A percentile compares a stretch with the other conserved stretches of the same genome.
Conservation (phyloP, 805 yeast genomes). For the Candida nanaspora region DNA sequence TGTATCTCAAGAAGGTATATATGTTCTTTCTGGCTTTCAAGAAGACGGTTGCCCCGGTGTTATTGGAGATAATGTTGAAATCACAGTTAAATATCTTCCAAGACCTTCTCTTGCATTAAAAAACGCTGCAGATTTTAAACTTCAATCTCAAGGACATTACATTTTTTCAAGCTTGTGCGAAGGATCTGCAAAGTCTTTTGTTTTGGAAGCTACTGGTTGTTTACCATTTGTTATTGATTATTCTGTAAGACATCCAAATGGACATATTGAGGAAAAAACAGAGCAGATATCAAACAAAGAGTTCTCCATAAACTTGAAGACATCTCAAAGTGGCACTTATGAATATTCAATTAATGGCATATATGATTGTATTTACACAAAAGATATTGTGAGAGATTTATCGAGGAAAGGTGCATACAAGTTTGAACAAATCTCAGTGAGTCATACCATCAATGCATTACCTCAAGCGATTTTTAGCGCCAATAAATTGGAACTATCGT, state of each 20-base stretch:
- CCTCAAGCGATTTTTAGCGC: constrained; percentile 42
- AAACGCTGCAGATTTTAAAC: constrained; percentile 1
- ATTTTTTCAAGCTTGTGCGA: constrained; percentile 16
- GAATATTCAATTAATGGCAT: constrained; percentile 53
- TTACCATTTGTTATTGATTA: constrained; percentile 65
- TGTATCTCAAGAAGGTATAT: constrained; percentile 35
- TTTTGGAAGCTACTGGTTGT: constrained; percentile 45
- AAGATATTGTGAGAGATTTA: constrained; percentile 26
- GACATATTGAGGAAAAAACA: constrained; percentile 30
- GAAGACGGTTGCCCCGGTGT: constrained; percentile 41
- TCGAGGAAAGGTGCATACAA: constrained; percentile 14
- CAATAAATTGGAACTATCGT: not conserved
- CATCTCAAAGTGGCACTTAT: constrained; percentile 49
- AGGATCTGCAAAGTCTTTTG: constrained; percentile 14
- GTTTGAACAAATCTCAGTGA: constrained; percentile 29
- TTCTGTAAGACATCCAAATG: constrained; percentile 52
- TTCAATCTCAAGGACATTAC: constrained; percentile 4
- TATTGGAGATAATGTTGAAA: constrained; percentile 14
- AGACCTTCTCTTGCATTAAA: constrained; percentile 19
- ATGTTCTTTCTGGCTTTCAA: constrained; percentile 29
- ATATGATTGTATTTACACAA: constrained; percentile 57
- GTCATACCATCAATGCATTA: constrained; percentile 49
- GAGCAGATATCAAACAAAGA: constrained; percentile 40
- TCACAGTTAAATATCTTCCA: constrained; percentile 21
- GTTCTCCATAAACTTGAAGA: constrained; percentile 31